Conservation (phyloP, 164 flowering plant species). For the grape (Vitis vinifera) region ASM3070453v1 NC_081819.1:14179001-14179500, state of each 20-base stretch:
- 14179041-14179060: too few species aligned
- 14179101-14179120: neutral
- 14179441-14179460: constrained; percentile 82
- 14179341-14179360: too few species aligned
- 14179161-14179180: constrained; percentile 24
- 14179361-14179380: neutral
- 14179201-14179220: constrained; percentile 7
- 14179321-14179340: too few species aligned
- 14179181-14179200: constrained; percentile 5
- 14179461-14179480: constrained; percentile 75
- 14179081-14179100: too few species aligned
- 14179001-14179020: too few species aligned
- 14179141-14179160: constrained; percentile 50
- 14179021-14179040: too few species aligned
- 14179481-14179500: constrained; percentile 76
- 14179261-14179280: neutral
- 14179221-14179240: neutral
- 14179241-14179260: neutral
- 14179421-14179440: constrained; percentile 77
- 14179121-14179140: constrained; percentile 14
- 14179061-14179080: too few species aligned
- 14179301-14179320: neutral
- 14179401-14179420: constrained; percentile 43
- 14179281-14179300: neutral
- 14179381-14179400: constrained; percentile 22